phyloP scores from a whole-genome alignment of 2,329 filamentous ascomycete genomes.

The Aspergillus intermedius region DNA sequence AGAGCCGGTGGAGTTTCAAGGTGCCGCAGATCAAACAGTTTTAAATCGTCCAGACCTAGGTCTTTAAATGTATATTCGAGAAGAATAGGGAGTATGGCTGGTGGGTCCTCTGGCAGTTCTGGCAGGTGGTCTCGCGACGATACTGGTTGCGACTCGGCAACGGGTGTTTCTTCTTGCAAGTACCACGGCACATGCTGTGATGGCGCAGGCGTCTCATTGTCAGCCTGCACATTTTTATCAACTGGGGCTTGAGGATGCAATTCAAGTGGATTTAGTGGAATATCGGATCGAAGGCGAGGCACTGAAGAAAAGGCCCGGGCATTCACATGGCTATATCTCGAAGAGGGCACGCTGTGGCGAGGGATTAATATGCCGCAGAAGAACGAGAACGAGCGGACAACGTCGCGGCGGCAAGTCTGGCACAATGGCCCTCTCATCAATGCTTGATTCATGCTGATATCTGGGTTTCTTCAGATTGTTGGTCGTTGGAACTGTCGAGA shows the following conservation, averaged over 20 bases:
- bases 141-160: slow-evolving; percentile 35
- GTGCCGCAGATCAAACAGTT: slow-evolving; percentile 72
- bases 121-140: slow-evolving; percentile 54
- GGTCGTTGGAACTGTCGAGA: neutral
- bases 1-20: slow-evolving; percentile 82
- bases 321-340: slow-evolving; percentile 9
- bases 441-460: slow-evolving; percentile 25
- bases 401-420: slow-evolving; percentile 23
- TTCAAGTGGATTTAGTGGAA: slow-evolving; percentile 9
- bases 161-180: slow-evolving; percentile 56
- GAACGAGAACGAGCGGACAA: slow-evolving; percentile 24
- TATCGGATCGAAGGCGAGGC: slow-evolving; percentile 18
- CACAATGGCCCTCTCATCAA: slow-evolving; percentile 25
- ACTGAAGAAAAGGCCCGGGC: slow-evolving; percentile 18
- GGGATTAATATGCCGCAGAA: slow-evolving; percentile 20
- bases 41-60: slow-evolving; percentile 76
- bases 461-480: neutral
- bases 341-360: slow-evolving; percentile 11
- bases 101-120: slow-evolving; percentile 60
- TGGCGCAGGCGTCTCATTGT: slow-evolving; percentile 3
- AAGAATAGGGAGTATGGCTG: slow-evolving; percentile 63
- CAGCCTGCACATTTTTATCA: slow-evolving; percentile 2
- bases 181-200: slow-evolving; percentile 66
- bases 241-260: slow-evolving; percentile 2
- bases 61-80: slow-evolving; percentile 75